phyloP scores from a whole-genome alignment of 257 asterid genomes.

The Solanum peruvianum region DNA sequence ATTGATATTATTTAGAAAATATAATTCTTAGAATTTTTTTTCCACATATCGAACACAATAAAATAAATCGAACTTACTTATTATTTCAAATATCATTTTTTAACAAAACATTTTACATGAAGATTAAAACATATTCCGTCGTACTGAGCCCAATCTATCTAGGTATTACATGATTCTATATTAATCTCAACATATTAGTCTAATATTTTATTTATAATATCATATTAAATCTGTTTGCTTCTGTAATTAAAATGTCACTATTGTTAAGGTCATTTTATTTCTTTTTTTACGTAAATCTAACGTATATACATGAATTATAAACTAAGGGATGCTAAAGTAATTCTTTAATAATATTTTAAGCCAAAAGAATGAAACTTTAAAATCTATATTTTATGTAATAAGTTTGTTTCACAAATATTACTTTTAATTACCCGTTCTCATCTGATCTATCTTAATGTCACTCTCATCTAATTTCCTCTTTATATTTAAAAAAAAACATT shows the following conservation, averaged over 20 bases:
- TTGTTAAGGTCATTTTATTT: neutral
- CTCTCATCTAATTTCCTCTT: neutral
- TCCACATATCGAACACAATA: neutral
- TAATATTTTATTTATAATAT: too few relatives aligned
- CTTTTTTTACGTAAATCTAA: neutral
- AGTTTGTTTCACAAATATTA: too few relatives aligned
- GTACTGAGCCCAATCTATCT: neutral
- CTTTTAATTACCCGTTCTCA: neutral
- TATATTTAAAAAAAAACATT: too few relatives aligned
- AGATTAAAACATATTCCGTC: neutral
- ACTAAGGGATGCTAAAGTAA: neutral
- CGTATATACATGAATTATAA: neutral
- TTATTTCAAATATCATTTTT: too few relatives aligned
- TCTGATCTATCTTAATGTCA: neutral
- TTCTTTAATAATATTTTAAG: neutral
- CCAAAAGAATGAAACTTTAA: too few relatives aligned
- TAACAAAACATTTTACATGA: neutral
- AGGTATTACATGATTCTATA: too few relatives aligned
- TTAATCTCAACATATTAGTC: too few relatives aligned
- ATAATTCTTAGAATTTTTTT: too few relatives aligned
- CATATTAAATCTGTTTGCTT: neutral
- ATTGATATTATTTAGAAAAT: too few relatives aligned
- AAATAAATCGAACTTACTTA: too few relatives aligned
- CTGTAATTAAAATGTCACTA: neutral
- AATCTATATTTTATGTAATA: neutral